Evolutionary conservation across 1,284 basidiomycete species (phyloP).

Genomic region (Sporisorium reilianum): DNA sequence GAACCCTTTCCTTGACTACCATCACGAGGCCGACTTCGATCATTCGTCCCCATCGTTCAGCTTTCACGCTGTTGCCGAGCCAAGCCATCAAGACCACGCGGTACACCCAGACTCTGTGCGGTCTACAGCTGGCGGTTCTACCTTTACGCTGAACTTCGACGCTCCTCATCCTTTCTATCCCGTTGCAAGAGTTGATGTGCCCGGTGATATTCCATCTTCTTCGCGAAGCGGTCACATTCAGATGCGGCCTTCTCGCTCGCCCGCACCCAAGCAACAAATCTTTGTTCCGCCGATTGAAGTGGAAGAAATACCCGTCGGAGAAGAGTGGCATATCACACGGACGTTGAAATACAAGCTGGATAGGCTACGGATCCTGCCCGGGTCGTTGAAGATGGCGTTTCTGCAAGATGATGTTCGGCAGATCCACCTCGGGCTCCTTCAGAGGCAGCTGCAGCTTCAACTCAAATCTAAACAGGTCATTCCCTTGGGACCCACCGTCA

Average conservation of each 20-base stretch:
- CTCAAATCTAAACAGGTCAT: conserved; percentile 4
- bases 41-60: not conserved
- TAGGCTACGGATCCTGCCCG: not conserved
- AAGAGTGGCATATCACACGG: conserved; percentile 7
- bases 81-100: not conserved
- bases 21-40: not conserved
- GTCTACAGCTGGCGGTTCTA: not conserved
- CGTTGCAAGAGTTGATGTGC: not conserved
- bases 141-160: not conserved
- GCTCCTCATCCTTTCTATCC: not conserved
- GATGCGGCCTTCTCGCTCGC: no score
- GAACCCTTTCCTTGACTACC: not conserved
- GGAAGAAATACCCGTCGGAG: not conserved
- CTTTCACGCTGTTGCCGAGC: not conserved
- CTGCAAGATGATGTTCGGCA: not conserved
- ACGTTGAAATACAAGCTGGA: conserved; percentile 9
- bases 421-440: conserved; percentile 10
- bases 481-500: not conserved
- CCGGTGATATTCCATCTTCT: not conserved
- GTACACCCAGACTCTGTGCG: no score
- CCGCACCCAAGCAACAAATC: not conserved
- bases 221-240: no score
- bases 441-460: conserved; percentile 6
- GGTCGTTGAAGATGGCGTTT: not conserved
- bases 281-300: not conserved